phyloP scores from a whole-genome alignment of 495 filamentous ascomycete species.

The Penicillium simplicissimum region DNA sequence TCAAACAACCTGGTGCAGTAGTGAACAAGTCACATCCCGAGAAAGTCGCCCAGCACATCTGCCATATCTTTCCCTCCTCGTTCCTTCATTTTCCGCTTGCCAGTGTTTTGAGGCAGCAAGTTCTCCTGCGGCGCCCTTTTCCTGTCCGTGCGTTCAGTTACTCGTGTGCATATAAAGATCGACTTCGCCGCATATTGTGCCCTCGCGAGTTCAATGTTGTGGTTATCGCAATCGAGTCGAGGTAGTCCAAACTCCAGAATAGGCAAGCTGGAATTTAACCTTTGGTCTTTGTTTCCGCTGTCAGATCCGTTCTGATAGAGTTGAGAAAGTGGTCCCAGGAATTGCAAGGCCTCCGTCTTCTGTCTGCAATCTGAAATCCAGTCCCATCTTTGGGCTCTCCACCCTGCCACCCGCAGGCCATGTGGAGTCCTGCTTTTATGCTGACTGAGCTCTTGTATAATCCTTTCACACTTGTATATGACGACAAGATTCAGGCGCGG shows the following conservation, averaged over 20 bases:
- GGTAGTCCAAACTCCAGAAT: neutral
- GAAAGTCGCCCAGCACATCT: constrained; percentile 7
- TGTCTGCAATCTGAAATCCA: neutral
- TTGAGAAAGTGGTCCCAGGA: neutral
- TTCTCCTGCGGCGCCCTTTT: neutral
- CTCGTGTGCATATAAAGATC: neutral
- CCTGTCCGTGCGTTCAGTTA: neutral
- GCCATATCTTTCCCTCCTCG: neutral
- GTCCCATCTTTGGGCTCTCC: constrained; percentile 1
- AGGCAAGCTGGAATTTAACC: neutral
- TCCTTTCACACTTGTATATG: constrained; percentile 22
- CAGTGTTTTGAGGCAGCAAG: neutral
- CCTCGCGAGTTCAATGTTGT: neutral
- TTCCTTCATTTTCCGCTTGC: constrained; percentile 7
- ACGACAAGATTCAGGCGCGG: constrained; percentile 35
- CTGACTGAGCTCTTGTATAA: neutral
- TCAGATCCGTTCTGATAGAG: neutral
- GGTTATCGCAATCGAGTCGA: neutral
- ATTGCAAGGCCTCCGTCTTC: neutral
- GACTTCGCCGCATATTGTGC: neutral
- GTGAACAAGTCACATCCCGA: neutral
- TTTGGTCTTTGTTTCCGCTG: neutral
- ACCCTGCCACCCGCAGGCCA: neutral
- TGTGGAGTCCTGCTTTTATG: neutral
- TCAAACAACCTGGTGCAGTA: neutral